Evolutionary conservation across 208 protist species (phyloP).

Genomic region (Trypanosoma caninum): DNA sequence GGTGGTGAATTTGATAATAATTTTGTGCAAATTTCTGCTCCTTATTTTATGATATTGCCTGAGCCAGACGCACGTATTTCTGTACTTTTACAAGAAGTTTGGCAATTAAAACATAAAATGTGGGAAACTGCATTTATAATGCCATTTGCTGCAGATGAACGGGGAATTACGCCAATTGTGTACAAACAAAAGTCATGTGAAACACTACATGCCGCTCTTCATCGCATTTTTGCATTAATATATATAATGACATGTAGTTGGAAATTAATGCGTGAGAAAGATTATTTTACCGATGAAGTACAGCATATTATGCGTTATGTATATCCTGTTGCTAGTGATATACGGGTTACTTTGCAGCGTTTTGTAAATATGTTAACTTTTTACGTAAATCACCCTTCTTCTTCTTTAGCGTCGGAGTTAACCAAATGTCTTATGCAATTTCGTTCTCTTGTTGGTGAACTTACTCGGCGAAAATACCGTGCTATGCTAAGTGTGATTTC

Average conservation of each 20-base stretch:
- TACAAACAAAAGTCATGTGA: constrained; percentile 61
- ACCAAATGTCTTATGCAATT: constrained; percentile 65
- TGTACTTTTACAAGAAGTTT: neutral
- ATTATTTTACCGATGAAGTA: constrained; percentile 68
- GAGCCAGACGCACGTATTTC: constrained; percentile 7
- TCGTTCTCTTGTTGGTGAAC: constrained; percentile 46
- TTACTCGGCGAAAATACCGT: constrained; percentile 43
- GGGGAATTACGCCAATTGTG: constrained; percentile 45
- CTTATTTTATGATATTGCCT: constrained; percentile 2
- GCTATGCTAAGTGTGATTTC: constrained; percentile 55
- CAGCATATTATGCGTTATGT: constrained; percentile 65
- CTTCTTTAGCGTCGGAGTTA: constrained; percentile 46
- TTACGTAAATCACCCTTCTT: constrained; percentile 47
- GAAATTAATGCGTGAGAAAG: constrained; percentile 75
- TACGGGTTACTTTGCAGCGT: constrained; percentile 42
- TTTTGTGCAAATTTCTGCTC: neutral
- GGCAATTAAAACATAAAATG: constrained; percentile 21
- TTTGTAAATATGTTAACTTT: constrained; percentile 53
- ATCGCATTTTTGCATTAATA: constrained; percentile 59
- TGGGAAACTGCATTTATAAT: constrained; percentile 44
- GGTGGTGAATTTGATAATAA: too few species aligned
- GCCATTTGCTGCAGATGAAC: constrained; percentile 63
- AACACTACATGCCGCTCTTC: constrained; percentile 60
- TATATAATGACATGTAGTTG: constrained; percentile 75
- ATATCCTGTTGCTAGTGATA: constrained; percentile 48